Base-by-base conservation (phyloP, 495 filamentous ascomycete genomes). In the Talaromyces adpressus region DNA sequence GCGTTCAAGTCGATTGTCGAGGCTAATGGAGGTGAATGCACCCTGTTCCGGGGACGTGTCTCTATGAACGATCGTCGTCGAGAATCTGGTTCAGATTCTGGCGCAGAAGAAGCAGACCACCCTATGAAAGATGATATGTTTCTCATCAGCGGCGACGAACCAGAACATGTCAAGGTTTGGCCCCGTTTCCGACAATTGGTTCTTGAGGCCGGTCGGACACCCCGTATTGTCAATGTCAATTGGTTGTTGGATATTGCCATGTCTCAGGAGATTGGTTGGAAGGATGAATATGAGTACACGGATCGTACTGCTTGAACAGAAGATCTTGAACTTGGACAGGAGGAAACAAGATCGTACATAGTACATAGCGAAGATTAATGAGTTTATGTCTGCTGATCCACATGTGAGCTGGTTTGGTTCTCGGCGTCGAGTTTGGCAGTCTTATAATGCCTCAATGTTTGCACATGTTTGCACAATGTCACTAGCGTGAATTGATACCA, bases 191-290 rank as follows among this genome's bases (percentile, higher is more conserved):
- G 87, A 62, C 84, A 89, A 63, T 83, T 93, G 82, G 92, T 90
- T 7, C 72, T 76, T 58, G 85, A 84, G 41, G 84, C 87, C 18
- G 84, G 88, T 64, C 90, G 90, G 79, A 81, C 83, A 41, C 87
- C 91, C 8, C 80, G 87, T 29, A 87, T 99, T 57, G 91, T 96
- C 16, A 83, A 80, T 20, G 81, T 87, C 20, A 92, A 98, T 68
- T 99, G 95, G 95, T 70, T 98, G 66, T 75, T 98, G 67, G 88
- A 92, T 64, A 85, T 91, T 64, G 91, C 91, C 4, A 92, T 98
- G 90, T 86, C 83, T 62, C 94, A 99, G 76, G 77, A 89, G 69
- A 66, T 90, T 54, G 79, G 78, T 20, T 87, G 87, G 72, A 77
- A 85, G 47, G 81, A 86, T 30, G 79, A 78, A 61, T 96, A 91